phyloP scores from a whole-genome alignment of 371 early-diverging fungal species.

The Funneliformis caledonium region DNA sequence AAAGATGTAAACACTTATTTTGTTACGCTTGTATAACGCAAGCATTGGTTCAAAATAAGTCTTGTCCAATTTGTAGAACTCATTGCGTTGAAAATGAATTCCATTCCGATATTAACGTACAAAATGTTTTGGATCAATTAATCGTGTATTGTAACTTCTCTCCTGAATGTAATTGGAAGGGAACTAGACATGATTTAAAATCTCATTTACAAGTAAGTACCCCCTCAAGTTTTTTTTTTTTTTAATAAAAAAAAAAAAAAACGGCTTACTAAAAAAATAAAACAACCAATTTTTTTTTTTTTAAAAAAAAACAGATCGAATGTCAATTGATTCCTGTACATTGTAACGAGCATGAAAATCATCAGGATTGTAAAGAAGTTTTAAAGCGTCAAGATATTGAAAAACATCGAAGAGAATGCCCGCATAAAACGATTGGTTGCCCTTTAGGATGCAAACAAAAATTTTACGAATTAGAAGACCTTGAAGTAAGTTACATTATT shows the following conservation, averaged over 20 bases:
- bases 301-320: not conserved
- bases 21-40: conserved; percentile 36
- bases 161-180: conserved; percentile 30
- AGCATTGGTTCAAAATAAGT: conserved; percentile 23
- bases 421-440: conserved; percentile 37
- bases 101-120: not conserved
- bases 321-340: conserved; percentile 37
- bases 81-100: conserved; percentile 33
- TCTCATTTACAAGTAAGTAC: conserved; percentile 3
- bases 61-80: conserved; percentile 40
- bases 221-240: not conserved
- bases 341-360: conserved; percentile 42
- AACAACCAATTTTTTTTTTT: not conserved
- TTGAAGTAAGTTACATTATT: conserved; percentile 11
- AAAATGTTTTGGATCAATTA: conserved; percentile 30
- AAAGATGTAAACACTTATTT: conserved; percentile 39
- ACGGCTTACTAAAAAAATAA: not conserved
- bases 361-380: conserved; percentile 39
- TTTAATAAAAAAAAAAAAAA: not conserved
- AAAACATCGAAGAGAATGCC: conserved; percentile 24
- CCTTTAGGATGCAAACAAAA: conserved; percentile 28
- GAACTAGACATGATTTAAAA: not conserved
- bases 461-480: conserved; percentile 19
- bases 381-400: conserved; percentile 32
- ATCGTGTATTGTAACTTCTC: conserved; percentile 11